Conservation (phyloP, 345 rosid genomes). For the Erucastrum elatum region DNA sequence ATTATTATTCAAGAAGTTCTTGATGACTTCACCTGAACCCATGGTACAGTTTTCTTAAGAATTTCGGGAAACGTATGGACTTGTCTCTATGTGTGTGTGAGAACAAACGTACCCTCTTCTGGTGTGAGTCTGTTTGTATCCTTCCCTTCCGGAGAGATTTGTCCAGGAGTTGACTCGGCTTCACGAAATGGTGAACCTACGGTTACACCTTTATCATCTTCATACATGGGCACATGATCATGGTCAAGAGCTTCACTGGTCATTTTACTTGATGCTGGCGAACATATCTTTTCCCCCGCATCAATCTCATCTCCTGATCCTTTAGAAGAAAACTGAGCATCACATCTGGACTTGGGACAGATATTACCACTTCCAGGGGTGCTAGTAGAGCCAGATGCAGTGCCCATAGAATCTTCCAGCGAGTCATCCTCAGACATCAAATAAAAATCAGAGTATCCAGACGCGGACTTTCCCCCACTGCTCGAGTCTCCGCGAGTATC, state of each 20-base stretch:
- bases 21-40: constrained; percentile 75
- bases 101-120: constrained; percentile 59
- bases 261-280: no score
- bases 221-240: constrained; percentile 54
- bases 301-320: not conserved
- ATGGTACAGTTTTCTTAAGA: no score
- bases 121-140: constrained; percentile 55
- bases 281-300: no score
- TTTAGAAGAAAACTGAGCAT: constrained; percentile 2
- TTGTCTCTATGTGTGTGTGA: no score
- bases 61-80: no score
- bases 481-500: constrained; percentile 28
- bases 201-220: constrained; percentile 74
- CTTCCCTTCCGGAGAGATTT: constrained; percentile 16
- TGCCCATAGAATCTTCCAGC: constrained; percentile 16
- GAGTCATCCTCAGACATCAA: constrained; percentile 24
- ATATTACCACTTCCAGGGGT: constrained; percentile 24
- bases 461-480: constrained; percentile 24
- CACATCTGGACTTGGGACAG: constrained; percentile 20
- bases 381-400: constrained; percentile 26
- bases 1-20: constrained; percentile 58
- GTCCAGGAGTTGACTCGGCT: constrained; percentile 48
- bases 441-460: constrained; percentile 36
- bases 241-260: no score
- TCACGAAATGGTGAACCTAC: constrained; percentile 55